phyloP scores from a whole-genome alignment of 495 filamentous ascomycete species.

The Penicillium pancosmium region DNA sequence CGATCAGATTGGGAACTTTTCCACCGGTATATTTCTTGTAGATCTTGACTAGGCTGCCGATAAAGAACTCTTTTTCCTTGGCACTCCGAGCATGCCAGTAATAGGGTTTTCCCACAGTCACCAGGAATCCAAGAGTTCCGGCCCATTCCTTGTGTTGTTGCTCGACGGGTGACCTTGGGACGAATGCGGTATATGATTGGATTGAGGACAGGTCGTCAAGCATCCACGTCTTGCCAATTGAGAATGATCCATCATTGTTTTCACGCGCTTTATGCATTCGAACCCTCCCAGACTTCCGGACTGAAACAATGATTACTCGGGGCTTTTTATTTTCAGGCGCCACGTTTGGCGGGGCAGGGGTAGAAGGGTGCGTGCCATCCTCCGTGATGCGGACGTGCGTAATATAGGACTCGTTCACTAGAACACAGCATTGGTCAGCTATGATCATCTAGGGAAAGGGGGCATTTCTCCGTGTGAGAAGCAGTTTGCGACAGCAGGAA shows the following conservation, averaged over 20 bases:
- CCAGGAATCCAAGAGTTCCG: slow-evolving; percentile 78
- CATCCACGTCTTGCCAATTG: slow-evolving; percentile 97
- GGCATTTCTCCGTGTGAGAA: not conserved
- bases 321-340: slow-evolving; percentile 77
- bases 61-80: slow-evolving; percentile 98
- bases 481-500: not conserved
- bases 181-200: slow-evolving; percentile 69
- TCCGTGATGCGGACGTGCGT: slow-evolving; percentile 91
- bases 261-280: slow-evolving; percentile 96
- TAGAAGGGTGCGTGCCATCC: slow-evolving; percentile 79
- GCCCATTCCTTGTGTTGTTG: slow-evolving; percentile 76
- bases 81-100: slow-evolving; percentile 92
- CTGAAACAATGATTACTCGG: slow-evolving; percentile 87
- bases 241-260: slow-evolving; percentile 90
- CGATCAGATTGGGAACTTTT: slow-evolving; percentile 72
- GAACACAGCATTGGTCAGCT: slow-evolving; percentile 18
- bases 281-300: slow-evolving; percentile 88
- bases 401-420: slow-evolving; percentile 94
- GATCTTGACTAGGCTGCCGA: slow-evolving; percentile 91
- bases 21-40: slow-evolving; percentile 95
- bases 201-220: slow-evolving; percentile 83
- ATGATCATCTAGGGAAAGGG: not conserved
- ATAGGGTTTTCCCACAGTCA: slow-evolving; percentile 89
- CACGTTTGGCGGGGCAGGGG: slow-evolving; percentile 77
- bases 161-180: slow-evolving; percentile 55